Evolutionary conservation across 352 stramenopile species (phyloP).

Genomic region (Globisporangium sylvaticum): DNA sequence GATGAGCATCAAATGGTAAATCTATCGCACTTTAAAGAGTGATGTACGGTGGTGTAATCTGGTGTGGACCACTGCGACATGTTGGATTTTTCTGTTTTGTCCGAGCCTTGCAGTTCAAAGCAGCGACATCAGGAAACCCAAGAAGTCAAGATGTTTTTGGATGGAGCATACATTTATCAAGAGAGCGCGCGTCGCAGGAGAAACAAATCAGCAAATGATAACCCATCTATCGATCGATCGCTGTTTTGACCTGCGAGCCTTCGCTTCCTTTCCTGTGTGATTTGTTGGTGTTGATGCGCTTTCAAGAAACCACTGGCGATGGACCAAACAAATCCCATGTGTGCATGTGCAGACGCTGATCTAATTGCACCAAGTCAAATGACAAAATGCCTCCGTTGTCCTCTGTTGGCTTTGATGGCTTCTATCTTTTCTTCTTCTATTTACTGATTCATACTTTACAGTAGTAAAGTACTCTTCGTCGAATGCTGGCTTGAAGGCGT

Average conservation of each 20-base stretch:
- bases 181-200: not conserved
- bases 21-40: not conserved
- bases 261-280: not conserved
- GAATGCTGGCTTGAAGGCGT: no score
- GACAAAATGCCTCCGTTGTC: no score
- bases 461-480: no score
- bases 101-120: not conserved
- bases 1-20: not conserved
- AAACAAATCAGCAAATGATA: not conserved
- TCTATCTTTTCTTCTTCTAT: not conserved
- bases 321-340: not conserved
- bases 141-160: not conserved
- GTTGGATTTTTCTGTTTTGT: slow-evolving; percentile 3
- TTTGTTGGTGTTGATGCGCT: not conserved
- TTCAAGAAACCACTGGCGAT: not conserved
- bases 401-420: not conserved
- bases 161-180: not conserved
- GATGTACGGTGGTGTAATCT: not conserved
- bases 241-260: not conserved
- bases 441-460: no score
- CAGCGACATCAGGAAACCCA: not conserved
- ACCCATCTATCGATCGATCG: not conserved
- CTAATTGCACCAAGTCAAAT: not conserved
- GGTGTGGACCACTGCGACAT: not conserved
- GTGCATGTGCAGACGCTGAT: not conserved